Evolutionary conservation across 495 filamentous ascomycete species (phyloP), one percentile per base, ranked within the genome.

Genomic region (Penicillium arizonense): DNA sequence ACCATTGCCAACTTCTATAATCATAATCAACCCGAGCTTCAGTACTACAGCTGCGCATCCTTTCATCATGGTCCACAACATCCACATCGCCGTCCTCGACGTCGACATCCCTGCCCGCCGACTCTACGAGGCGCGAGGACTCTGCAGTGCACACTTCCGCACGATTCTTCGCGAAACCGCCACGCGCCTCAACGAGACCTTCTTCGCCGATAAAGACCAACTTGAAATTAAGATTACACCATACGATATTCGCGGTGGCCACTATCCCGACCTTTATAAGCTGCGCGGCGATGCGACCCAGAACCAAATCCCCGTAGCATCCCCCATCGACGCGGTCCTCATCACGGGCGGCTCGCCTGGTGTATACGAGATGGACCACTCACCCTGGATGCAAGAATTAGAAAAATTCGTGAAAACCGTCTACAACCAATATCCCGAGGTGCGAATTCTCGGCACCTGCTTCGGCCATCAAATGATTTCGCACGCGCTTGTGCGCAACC

Each of bases 381-480:
- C 58, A 2, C 59, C 64, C 0, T 71, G 68, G 68, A 69, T 71
- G 52, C 55, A 59, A 42, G 20, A 49, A 3, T 44, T 71, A 9
- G 44, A 64, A 33, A 58, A 55, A 12, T 71, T 65, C 16, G 50
- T 71, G 42, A 51, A 55, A 14, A 61, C 47, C 0, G 59, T 73
- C 33, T 78, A 71, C 67, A 40, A 40, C 1, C 34, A 67, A 6
- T 67, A 71, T 46, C 69, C 74, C 3, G 39, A 67, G 20, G 63
- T 79, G 16, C 63, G 63, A 10, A 69, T 74, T 14, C 56, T 74
- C 35, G 70, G 72, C 4, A 68, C 69, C 10, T 75, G 70, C 40
- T 75, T 75, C 57, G 72, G 72, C 0, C 72, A 75, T 49, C 70
- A 75, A 47, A 48, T 73, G 12, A 67, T 75, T 40, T 67, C 67